These are phyloP conservation scores for Cerioporus squamosus DNA, from an alignment of 1,284 basidiomycete species.

Conservation along the genomic window DNA sequence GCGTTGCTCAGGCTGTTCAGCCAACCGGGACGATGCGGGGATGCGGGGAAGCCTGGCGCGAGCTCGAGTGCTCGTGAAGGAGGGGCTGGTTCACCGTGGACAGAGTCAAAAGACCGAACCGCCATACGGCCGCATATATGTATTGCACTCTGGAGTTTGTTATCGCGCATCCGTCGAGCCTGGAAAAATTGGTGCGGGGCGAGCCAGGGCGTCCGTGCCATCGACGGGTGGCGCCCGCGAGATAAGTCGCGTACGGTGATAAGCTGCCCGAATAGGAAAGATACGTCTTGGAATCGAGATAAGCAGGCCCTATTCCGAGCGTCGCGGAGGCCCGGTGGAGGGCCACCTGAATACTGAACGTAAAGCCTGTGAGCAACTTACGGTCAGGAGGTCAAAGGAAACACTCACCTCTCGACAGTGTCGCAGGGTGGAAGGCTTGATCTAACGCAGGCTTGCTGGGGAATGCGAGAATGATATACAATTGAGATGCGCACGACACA, in stretches of 20 bases:
- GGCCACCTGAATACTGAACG: not conserved
- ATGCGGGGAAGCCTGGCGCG: too few species aligned
- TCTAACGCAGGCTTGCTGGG: not conserved
- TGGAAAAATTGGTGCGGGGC: slow-evolving; percentile 14
- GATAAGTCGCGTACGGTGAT: slow-evolving; percentile 18
- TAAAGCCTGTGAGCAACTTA: too few species aligned
- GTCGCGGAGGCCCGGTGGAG: not conserved
- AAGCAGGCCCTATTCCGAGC: slow-evolving; percentile 2
- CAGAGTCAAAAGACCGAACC: not conserved
- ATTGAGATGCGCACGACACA: not conserved
- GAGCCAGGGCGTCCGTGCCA: not conserved
- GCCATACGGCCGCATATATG: slow-evolving; percentile 5
- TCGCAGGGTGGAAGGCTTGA: not conserved
- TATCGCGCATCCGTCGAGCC: slow-evolving; percentile 6
- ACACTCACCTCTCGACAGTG: too few species aligned
- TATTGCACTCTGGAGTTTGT: not conserved
- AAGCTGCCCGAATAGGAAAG: slow-evolving; percentile 1
- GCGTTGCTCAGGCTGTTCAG: not conserved
- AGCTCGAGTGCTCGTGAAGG: too few species aligned
- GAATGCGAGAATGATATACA: not conserved
- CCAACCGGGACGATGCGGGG: not conserved
- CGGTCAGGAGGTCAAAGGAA: too few species aligned
- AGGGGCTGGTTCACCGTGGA: not conserved
- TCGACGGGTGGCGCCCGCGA: slow-evolving; percentile 3
- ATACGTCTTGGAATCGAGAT: not conserved